Percentiles rank a stretch among this genome's conserved stretches.
Conservation (phyloP, 2,329 filamentous ascomycete genomes). For the Cordyceps fumosorosea region DNA sequence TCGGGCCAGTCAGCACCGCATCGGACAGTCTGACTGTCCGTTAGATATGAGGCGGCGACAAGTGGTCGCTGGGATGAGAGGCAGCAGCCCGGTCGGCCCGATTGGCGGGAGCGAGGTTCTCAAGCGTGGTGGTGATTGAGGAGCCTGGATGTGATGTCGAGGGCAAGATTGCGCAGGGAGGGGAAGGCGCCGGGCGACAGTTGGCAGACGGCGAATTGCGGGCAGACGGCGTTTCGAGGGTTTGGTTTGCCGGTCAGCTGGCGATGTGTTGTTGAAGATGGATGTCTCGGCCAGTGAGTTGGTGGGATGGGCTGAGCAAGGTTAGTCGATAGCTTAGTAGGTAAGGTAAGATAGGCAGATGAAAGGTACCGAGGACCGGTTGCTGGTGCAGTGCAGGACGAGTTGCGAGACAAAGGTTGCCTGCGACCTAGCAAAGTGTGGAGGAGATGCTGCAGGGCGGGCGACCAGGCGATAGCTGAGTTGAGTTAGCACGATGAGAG, state of each 20-base stretch:
- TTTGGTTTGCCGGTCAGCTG: background rate
- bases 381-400: background rate
- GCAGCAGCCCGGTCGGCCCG: background rate
- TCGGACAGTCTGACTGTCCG: conserved; percentile 13
- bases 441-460: background rate
- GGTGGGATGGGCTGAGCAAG: background rate
- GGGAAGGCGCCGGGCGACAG: background rate
- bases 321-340: background rate
- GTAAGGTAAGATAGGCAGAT: background rate
- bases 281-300: background rate
- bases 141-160: background rate
- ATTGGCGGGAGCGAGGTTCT: background rate
- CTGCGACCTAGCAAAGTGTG: background rate
- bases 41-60: background rate
- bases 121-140: background rate
- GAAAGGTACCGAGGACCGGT: background rate
- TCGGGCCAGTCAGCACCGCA: conserved; percentile 25
- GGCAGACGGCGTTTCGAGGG: background rate
- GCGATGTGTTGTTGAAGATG: conserved; percentile 1
- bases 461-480: background rate
- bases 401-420: background rate
- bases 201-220: background rate
- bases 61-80: background rate
- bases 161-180: background rate
- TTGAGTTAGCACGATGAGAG: background rate